Conservation (phyloP, 140 eudicot genomes). For the Bidens hawaiensis region DNA sequence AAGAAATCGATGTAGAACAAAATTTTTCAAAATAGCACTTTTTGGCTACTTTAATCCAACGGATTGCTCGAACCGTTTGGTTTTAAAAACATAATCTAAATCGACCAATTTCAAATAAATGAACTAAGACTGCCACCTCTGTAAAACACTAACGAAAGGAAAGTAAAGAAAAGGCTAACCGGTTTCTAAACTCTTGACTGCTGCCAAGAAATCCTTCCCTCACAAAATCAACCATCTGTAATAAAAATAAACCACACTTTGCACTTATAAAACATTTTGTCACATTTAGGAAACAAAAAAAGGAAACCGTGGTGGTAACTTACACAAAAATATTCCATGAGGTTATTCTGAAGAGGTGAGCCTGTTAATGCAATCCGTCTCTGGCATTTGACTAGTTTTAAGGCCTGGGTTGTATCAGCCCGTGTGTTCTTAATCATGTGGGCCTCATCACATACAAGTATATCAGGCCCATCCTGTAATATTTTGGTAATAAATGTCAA, state of each 20-base stretch:
- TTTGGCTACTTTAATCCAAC: neutral
- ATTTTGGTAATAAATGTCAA: neutral
- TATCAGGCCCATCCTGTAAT: conserved; percentile 92
- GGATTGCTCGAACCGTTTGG: neutral
- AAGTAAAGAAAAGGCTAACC: conserved; percentile 57
- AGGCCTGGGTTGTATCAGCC: conserved; percentile 92
- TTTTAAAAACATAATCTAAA: conserved; percentile 1
- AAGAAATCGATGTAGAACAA: neutral
- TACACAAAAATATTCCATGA: conserved; percentile 97
- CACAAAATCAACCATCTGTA: conserved; percentile 98
- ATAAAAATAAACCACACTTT: neutral
- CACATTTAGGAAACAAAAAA: neutral
- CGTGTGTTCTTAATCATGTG: conserved; percentile 89
- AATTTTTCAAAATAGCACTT: too few species aligned
- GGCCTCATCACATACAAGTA: conserved; percentile 98
- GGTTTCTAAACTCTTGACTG: conserved; percentile 89
- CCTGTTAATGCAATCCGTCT: conserved; percentile 96
- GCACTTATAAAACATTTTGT: neutral
- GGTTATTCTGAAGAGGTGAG: conserved; percentile 98
- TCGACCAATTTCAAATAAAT: neutral
- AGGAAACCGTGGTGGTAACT: conserved; percentile 18
- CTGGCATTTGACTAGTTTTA: conserved; percentile 86
- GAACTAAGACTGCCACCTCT: neutral
- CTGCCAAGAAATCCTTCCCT: conserved; percentile 98
- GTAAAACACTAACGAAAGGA: neutral